Conservation (phyloP, 768 basidiomycete species). For the Tubosaeta sp. region DNA sequence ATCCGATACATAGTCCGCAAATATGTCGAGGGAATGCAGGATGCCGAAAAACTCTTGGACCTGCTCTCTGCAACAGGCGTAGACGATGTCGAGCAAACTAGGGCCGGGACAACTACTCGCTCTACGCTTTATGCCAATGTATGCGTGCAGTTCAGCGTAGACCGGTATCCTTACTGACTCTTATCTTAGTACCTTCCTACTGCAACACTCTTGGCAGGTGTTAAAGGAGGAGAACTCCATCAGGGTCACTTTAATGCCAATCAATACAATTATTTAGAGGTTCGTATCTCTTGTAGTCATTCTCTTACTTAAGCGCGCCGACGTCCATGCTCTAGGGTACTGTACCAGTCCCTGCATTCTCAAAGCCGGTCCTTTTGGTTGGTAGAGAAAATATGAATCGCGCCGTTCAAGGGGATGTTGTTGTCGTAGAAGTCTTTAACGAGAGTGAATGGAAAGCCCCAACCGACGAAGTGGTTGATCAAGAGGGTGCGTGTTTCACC, state of each 20-base stretch:
- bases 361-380: conserved; percentile 76
- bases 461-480: conserved; percentile 89
- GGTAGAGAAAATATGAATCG: conserved; percentile 96
- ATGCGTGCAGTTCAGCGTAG: conserved; percentile 12
- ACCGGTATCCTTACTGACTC: not conserved
- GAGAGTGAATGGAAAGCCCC: conserved; percentile 91
- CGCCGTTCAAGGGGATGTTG: conserved; percentile 88
- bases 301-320: not conserved
- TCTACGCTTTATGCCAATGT: conserved; percentile 76
- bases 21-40: conserved; percentile 75
- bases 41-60: conserved; percentile 69
- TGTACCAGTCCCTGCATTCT: conserved; percentile 68
- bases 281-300: conserved; percentile 25
- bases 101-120: conserved; percentile 47
- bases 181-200: conserved; percentile 68
- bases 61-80: conserved; percentile 68
- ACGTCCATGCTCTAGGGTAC: conserved; percentile 54
- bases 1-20: conserved; percentile 49
- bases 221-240: conserved; percentile 79
- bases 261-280: conserved; percentile 94
- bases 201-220: conserved; percentile 68
- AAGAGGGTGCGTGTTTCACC: conserved; percentile 59
- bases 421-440: conserved; percentile 83
- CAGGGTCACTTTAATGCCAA: conserved; percentile 96
- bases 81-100: conserved; percentile 61